Conservation (phyloP, 495 filamentous ascomycete genomes). For the Aspergillus kassunensis region DNA sequence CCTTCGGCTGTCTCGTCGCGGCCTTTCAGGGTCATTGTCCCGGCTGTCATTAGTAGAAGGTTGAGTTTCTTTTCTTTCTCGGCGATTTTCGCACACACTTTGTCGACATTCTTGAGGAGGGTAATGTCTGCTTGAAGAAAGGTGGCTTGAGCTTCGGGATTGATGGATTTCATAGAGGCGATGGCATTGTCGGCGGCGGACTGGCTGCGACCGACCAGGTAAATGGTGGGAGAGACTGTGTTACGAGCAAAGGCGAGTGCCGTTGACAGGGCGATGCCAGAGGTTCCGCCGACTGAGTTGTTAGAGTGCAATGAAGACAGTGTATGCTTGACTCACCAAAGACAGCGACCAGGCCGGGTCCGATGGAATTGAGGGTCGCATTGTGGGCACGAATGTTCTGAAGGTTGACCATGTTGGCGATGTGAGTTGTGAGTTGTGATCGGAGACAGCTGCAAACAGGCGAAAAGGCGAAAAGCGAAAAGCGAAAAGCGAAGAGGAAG, state of each 20-base stretch:
- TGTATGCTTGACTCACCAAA: conserved; percentile 43
- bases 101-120: conserved; percentile 53
- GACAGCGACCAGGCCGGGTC: conserved; percentile 47
- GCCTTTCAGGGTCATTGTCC: conserved; percentile 28
- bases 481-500: not conserved
- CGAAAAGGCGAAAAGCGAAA: too few relatives aligned
- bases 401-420: conserved; percentile 40
- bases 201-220: conserved; percentile 47
- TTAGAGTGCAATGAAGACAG: not conserved
- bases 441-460: too few relatives aligned
- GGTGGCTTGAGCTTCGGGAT: conserved; percentile 26
- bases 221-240: conserved; percentile 43
- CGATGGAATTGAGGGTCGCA: conserved; percentile 37
- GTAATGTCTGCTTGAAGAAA: conserved; percentile 45
- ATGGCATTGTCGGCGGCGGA: conserved; percentile 22
- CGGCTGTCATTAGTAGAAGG: conserved; percentile 40
- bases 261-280: conserved; percentile 59
- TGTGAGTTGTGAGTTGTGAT: too few relatives aligned
- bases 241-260: conserved; percentile 52
- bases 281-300: conserved; percentile 55
- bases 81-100: conserved; percentile 50
- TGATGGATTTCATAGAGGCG: conserved; percentile 27
- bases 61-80: conserved; percentile 51
- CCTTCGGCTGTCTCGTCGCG: conserved; percentile 52
- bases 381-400: conserved; percentile 38